Percentiles rank a stretch among this genome's conserved stretches.
phyloP scores from a whole-genome alignment of 345 rosid genomes.

The Lepidium sativum region DNA sequence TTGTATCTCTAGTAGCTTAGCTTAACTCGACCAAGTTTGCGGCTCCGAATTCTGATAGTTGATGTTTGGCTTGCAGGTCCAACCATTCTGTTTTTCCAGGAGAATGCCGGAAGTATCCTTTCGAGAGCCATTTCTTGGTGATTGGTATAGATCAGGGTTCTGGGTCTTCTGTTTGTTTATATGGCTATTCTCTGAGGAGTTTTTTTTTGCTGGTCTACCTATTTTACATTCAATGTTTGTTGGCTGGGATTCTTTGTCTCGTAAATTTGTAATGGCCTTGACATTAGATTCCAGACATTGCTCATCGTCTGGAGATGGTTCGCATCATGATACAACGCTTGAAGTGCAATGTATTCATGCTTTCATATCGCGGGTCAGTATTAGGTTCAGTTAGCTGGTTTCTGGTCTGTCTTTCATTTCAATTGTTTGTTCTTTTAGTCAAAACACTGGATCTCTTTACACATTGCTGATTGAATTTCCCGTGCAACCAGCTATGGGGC shows the following conservation, averaged over 20 bases:
- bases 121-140: background rate
- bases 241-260: background rate
- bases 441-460: background rate
- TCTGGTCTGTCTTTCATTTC: background rate
- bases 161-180: background rate
- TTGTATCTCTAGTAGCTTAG: background rate
- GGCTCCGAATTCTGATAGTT: background rate
- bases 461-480: slow-evolving; percentile 14
- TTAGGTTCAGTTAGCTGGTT: slow-evolving; percentile 17
- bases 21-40: background rate
- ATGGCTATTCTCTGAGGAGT: background rate
- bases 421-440: background rate
- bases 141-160: background rate
- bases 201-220: background rate
- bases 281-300: slow-evolving; percentile 67
- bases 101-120: slow-evolving; percentile 99
- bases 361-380: slow-evolving; percentile 91
- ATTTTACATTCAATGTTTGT: background rate
- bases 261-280: slow-evolving; percentile 32
- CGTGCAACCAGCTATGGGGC: slow-evolving; percentile 64
- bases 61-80: slow-evolving; percentile 65
- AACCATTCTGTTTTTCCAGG: slow-evolving; percentile 92
- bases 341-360: slow-evolving; percentile 97
- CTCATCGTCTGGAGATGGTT: slow-evolving; percentile 96
- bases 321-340: slow-evolving; percentile 75